Conservation (phyloP, 140 eudicot genomes). For the Senecio squalidus region DNA sequence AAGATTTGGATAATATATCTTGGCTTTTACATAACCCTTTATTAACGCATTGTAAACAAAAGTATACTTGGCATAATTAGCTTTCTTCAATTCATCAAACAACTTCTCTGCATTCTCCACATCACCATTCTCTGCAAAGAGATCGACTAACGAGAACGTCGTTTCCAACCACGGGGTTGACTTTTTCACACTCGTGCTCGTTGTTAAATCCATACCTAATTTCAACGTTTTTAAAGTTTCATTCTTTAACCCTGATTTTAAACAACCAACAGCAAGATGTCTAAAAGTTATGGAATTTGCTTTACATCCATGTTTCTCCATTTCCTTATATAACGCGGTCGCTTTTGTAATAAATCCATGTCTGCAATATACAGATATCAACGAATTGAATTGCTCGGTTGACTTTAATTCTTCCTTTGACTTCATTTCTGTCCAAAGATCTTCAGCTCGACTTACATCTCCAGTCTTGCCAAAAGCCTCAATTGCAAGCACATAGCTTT, state of each 20-base stretch:
- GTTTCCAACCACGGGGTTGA: constrained; percentile 97
- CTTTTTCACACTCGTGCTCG: constrained; percentile 45
- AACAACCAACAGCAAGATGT: constrained; percentile 86
- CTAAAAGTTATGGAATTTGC: constrained; percentile 85
- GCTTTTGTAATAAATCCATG: constrained; percentile 72
- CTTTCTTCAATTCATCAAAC: constrained; percentile 72
- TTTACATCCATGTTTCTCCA: constrained; percentile 67
- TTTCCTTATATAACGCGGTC: constrained; percentile 59
- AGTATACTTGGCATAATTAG: constrained; percentile 63
- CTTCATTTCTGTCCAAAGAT: constrained; percentile 66
- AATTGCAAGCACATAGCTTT: constrained; percentile 67
- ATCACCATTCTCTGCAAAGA: constrained; percentile 74
- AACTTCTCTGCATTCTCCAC: constrained; percentile 78
- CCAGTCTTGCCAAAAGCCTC: constrained; percentile 92
- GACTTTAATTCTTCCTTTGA: constrained; percentile 51
- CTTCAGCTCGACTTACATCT: constrained; percentile 62
- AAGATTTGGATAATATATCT: constrained; percentile 60
- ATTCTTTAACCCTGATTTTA: constrained; percentile 59
- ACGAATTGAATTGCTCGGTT: constrained; percentile 71
- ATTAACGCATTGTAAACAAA: constrained; percentile 81
- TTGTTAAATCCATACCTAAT: constrained; percentile 45
- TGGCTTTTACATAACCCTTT: constrained; percentile 80
- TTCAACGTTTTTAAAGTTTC: constrained; percentile 73
- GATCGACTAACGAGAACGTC: constrained; percentile 43
- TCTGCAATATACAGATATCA: constrained; percentile 84